Base-by-base conservation (phyloP, 2,329 filamentous ascomycete species). In the Xylaria sp. region DNA sequence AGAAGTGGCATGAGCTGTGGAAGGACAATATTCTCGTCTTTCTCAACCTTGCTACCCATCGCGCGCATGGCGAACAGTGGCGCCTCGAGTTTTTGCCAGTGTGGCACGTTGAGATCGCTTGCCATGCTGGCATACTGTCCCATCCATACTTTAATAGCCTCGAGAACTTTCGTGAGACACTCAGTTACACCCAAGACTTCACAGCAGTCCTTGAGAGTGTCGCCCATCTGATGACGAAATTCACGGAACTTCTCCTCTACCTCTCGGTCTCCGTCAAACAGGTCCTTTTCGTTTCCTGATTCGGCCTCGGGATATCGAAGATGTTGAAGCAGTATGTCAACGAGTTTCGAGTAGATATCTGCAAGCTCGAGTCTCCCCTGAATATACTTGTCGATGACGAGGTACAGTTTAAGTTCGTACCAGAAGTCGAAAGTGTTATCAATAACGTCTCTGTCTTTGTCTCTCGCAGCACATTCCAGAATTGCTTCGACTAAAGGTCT, bases 341-440 rank as follows among this genome's bases (percentile, higher is more conserved):
- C 94, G 48, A 99, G 86, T 78, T 92, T 92, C 1, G 94, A 92
- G 81, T 94, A 99, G 56, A 98, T 84, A 73, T 97, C 93, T 44
- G 93, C 86, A 65, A 94, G 88, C 75, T 92, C 87, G 72, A 94
- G 81, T 61, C 94, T 90, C 50, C 94, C 92, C 75, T 94, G 88
- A 61, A 93, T 92, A 79, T 98, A 99, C 73, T 91, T 91, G 44
- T 98, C 95, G 63, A 99, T 82, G 1, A 94, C 94, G 57, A 99
- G 86, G 79, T 97, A 98, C 80, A 98, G 94, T 84, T 99, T 99
- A 56, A 99, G 87, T 78, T 99, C 96, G 79, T 97, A 98, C 96
- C 96, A 99, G 83, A 99, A 98, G 74, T 90, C 90, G 82, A 99
- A 99, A 0, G 97, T 99, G 76, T 96, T 90, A 63, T 94, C 93